phyloP scores from a whole-genome alignment of 2,329 filamentous ascomycete genomes.

The Fusarium sp. region DNA sequence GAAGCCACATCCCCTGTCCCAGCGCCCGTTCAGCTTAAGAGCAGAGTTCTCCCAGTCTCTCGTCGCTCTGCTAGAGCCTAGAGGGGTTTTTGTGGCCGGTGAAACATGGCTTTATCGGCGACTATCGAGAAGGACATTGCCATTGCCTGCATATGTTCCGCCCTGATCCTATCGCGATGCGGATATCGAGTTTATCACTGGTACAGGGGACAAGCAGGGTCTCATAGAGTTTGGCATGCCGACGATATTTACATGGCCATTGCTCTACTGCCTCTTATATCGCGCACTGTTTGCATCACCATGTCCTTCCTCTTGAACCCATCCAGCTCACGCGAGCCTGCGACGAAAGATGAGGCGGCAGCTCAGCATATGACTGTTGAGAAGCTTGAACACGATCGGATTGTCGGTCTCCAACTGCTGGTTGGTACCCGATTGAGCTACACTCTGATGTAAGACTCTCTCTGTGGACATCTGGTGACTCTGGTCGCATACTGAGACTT shows the following conservation, averaged over 20 bases:
- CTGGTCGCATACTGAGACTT: not conserved
- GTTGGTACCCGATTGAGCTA: constrained; percentile 39
- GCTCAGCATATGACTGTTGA: constrained; percentile 6
- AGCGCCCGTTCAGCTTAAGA: too few species aligned
- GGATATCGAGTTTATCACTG: constrained; percentile 36
- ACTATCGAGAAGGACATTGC: constrained; percentile 37
- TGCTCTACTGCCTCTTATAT: constrained; percentile 39
- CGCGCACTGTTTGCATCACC: constrained; percentile 35
- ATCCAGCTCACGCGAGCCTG: constrained; percentile 6
- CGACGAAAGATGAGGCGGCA: constrained; percentile 17
- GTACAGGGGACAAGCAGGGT: constrained; percentile 36
- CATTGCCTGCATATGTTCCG: constrained; percentile 35
- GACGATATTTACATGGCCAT: constrained; percentile 44
- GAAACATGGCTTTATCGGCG: constrained; percentile 20
- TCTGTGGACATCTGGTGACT: not conserved
- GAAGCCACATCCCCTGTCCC: too few species aligned
- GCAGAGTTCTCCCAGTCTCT: too few species aligned
- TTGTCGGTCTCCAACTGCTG: constrained; percentile 32
- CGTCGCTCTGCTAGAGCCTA: too few species aligned
- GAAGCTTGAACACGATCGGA: constrained; percentile 21
- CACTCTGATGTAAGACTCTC: constrained; percentile 32
- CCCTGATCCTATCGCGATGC: constrained; percentile 40
- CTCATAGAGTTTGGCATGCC: constrained; percentile 41
- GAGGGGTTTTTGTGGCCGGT: too few species aligned
- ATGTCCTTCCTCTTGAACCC: constrained; percentile 39